Percentiles rank a stretch among this genome's conserved stretches.
Evolutionary conservation across 306 rosid genomes (phyloP).

Genomic region (Inga leiocalycina): DNA sequence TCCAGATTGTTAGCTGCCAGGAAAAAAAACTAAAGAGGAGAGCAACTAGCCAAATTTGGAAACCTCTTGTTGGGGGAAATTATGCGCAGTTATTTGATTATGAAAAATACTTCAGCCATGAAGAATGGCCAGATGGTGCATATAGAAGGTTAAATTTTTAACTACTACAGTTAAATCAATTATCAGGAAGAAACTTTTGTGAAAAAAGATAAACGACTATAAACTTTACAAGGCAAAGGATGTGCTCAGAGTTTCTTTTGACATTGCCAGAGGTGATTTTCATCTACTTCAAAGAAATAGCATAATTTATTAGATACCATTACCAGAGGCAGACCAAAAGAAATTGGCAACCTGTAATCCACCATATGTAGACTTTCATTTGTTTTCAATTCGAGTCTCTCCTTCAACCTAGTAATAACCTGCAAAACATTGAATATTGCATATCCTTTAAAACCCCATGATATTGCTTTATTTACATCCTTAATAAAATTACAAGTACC

Average conservation of each 20-base stretch:
- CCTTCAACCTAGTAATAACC: slow-evolving; percentile 75
- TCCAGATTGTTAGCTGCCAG: slow-evolving; percentile 6
- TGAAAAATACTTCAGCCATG: slow-evolving; percentile 14
- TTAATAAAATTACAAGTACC: not conserved
- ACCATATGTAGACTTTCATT: slow-evolving; percentile 66
- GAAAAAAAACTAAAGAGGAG: slow-evolving; percentile 11
- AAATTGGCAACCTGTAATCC: slow-evolving; percentile 74
- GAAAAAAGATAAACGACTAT: not conserved
- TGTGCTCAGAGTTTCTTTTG: slow-evolving; percentile 19
- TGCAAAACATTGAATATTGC: slow-evolving; percentile 46
- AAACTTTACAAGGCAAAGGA: not conserved
- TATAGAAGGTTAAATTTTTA: not conserved
- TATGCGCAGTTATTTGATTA: slow-evolving; percentile 10
- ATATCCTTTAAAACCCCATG: slow-evolving; percentile 25
- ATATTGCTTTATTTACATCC: slow-evolving; percentile 24
- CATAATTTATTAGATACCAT: slow-evolving; percentile 1
- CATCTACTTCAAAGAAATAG: slow-evolving; percentile 9
- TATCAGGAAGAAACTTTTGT: slow-evolving; percentile 2
- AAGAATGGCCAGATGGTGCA: slow-evolving; percentile 2
- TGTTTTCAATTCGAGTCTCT: slow-evolving; percentile 66
- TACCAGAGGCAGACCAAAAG: not conserved
- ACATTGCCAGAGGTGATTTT: slow-evolving; percentile 29
- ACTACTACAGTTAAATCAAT: not conserved
- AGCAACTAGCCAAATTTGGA: not conserved
- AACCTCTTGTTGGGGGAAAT: not conserved